phyloP scores from a whole-genome alignment of 2,329 filamentous ascomycete genomes.

The Emmonsiellopsis sp. region DNA sequence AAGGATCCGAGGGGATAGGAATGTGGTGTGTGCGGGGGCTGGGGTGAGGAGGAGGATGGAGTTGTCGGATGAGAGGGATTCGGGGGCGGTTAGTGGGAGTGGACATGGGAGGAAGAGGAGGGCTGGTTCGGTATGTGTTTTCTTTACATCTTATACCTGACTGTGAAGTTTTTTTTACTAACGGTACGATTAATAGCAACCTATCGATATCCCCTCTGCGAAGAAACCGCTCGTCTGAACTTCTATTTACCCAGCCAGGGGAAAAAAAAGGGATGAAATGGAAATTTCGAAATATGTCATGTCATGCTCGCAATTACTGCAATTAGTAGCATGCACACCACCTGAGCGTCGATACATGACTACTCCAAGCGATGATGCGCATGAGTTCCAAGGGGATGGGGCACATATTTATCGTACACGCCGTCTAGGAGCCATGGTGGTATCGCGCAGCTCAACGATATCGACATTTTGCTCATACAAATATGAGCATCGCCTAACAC shows the following conservation, averaged over 20 bases:
- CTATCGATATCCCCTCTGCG: conserved; percentile 5
- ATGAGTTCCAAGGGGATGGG: too few species aligned
- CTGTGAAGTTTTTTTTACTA: neutral
- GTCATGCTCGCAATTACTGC: too few species aligned
- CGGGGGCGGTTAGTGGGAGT: neutral
- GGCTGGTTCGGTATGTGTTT: conserved; percentile 20
- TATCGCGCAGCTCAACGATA: too few species aligned
- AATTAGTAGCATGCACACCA: too few species aligned
- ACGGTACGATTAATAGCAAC: conserved; percentile 8
- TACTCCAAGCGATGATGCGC: too few species aligned
- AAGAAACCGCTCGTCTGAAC: conserved; percentile 4
- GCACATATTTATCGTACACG: too few species aligned
- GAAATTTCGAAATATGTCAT: neutral
- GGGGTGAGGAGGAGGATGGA: neutral
- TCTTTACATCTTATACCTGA: neutral
- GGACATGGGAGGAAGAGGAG: conserved; percentile 12
- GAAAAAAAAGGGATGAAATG: neutral
- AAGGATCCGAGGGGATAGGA: conserved; percentile 20
- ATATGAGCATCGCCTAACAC: too few species aligned
- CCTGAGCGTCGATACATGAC: too few species aligned
- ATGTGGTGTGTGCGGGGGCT: conserved; percentile 19
- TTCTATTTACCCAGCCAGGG: neutral
- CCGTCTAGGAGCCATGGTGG: too few species aligned
- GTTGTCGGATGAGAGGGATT: neutral
- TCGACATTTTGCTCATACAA: too few species aligned